Base-by-base conservation (phyloP, 345 rosid genomes). In the Sisymbrium irio region DNA sequence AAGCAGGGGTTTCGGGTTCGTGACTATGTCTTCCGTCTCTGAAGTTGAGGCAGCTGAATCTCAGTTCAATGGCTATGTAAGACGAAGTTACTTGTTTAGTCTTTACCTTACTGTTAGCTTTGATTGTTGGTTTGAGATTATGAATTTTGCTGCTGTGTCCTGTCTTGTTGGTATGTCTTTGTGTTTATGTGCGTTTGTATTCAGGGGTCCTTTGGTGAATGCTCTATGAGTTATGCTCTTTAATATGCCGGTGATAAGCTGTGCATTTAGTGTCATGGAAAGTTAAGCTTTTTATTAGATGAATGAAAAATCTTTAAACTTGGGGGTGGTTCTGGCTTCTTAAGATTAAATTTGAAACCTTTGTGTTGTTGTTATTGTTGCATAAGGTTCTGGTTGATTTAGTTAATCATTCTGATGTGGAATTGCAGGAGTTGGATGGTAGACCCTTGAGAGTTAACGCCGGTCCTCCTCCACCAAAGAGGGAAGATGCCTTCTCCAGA, bases 1-100 rank as follows among this genome's bases (percentile, higher is more conserved):
- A 79, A 95, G 98, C 85, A 85, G 99, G 72, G 99, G 99, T 49
- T 95, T 95, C 69, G 99, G 91, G 40, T 95, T 95, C 64, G 99
- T 95, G 78, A 95, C 97, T 57, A 95, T 95, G 99, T 87, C 97
- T 0, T 67, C 85, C 7, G 44, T 9, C 6, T 82, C 88, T 78
- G 98, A 92, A 80, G 97, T 80, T 78, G 83, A 87, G 80, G 84
- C 89, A 15, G 97, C 97, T 64, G 88, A 78, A 45, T 84, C 83
- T 76, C 97, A 87, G 71, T 86, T 95, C 80, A 89, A 92, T 85
- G 97, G 96, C 79, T 95, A 88, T 83, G 97, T 95, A 81, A 80
- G 97, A n/a, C n/a, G n/a, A 13, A 30, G 15, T 18, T 56, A 19
- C 64, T 28, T 44, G 46, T 56, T 30, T 68, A 79, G 30, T 27